Conservation (phyloP, 352 stramenopile species). For the Peronosclerospora sorghi region DNA sequence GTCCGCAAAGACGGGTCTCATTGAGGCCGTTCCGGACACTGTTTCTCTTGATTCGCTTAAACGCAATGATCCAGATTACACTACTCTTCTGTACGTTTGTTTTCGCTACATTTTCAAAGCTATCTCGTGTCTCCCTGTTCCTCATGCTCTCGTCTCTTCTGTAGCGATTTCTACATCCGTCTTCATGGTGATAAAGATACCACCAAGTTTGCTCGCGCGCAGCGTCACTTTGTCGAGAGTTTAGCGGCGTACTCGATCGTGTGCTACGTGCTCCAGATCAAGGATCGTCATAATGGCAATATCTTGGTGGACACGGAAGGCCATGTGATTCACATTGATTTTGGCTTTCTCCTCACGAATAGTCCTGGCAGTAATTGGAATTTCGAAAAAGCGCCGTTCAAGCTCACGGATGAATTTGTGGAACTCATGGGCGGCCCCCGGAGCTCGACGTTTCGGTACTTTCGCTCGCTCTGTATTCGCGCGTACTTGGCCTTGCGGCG, state of each 20-base stretch:
- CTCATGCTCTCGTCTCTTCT: too few relatives aligned
- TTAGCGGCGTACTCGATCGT: constrained; percentile 96
- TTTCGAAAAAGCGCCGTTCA: constrained; percentile 96
- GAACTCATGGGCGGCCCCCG: constrained; percentile 90
- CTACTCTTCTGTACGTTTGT: constrained; percentile 81
- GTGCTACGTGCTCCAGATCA: constrained; percentile 96
- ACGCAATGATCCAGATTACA: constrained; percentile 76
- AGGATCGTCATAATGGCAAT: constrained; percentile 99
- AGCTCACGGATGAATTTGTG: constrained; percentile 94
- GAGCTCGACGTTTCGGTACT: constrained; percentile 89
- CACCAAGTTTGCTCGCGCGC: constrained; percentile 58
- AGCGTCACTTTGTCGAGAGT: constrained; percentile 85
- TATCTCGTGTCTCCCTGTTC: too few relatives aligned
- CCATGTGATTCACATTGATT: constrained; percentile 99
- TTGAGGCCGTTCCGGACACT: constrained; percentile 93
- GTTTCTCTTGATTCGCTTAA: constrained; percentile 97
- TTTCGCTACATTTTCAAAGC: constrained; percentile 1
- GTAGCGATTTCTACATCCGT: constrained; percentile 83
- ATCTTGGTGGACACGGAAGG: constrained; percentile 96
- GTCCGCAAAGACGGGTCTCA: constrained; percentile 87
- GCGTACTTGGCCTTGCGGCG: constrained; percentile 90
- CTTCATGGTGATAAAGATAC: constrained; percentile 85
- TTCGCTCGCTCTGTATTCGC: constrained; percentile 92
- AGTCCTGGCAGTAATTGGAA: constrained; percentile 90
- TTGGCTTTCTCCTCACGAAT: constrained; percentile 96